phyloP scores from a whole-genome alignment of 2,329 filamentous ascomycete genomes.

The Sporothrix schenckii region DNA sequence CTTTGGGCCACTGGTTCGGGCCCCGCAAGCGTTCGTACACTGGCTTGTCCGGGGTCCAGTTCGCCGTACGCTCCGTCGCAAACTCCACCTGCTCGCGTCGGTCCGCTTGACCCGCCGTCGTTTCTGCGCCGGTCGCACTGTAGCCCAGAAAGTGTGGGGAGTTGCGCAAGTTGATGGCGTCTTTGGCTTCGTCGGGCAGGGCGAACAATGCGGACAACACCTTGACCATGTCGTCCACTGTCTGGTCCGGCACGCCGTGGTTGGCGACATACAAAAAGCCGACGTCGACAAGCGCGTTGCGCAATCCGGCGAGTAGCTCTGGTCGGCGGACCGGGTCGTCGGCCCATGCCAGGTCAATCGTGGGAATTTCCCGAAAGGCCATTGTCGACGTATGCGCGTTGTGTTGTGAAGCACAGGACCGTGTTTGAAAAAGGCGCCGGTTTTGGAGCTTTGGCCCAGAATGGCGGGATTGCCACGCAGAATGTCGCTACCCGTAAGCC shows the following conservation, averaged over 20 bases:
- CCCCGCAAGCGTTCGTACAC: slow-evolving; percentile 51
- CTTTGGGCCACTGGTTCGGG: slow-evolving; percentile 43
- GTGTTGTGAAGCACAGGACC: neutral
- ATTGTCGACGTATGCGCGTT: neutral
- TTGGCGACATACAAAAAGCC: slow-evolving; percentile 59
- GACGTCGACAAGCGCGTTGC: slow-evolving; percentile 52
- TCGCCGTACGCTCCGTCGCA: slow-evolving; percentile 55
- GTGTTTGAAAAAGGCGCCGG: neutral
- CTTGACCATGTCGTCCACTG: slow-evolving; percentile 46
- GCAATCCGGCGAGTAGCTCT: slow-evolving; percentile 48
- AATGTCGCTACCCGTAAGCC: slow-evolving; percentile 8
- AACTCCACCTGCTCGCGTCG: slow-evolving; percentile 63
- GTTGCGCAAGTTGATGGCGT: slow-evolving; percentile 50
- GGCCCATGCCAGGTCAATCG: slow-evolving; percentile 53
- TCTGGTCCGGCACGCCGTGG: slow-evolving; percentile 49
- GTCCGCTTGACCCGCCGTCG: slow-evolving; percentile 56
- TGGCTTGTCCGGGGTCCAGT: slow-evolving; percentile 41
- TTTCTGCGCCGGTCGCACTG: slow-evolving; percentile 58
- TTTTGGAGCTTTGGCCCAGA: neutral
- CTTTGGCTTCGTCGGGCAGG: slow-evolving; percentile 46
- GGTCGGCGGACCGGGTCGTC: slow-evolving; percentile 43
- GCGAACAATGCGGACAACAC: slow-evolving; percentile 51
- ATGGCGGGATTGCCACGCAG: slow-evolving; percentile 10
- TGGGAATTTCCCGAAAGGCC: slow-evolving; percentile 49
- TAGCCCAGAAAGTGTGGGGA: slow-evolving; percentile 66